Evolutionary conservation across 306 rosid genomes (phyloP).

Genomic region (Sophora flavescens): DNA sequence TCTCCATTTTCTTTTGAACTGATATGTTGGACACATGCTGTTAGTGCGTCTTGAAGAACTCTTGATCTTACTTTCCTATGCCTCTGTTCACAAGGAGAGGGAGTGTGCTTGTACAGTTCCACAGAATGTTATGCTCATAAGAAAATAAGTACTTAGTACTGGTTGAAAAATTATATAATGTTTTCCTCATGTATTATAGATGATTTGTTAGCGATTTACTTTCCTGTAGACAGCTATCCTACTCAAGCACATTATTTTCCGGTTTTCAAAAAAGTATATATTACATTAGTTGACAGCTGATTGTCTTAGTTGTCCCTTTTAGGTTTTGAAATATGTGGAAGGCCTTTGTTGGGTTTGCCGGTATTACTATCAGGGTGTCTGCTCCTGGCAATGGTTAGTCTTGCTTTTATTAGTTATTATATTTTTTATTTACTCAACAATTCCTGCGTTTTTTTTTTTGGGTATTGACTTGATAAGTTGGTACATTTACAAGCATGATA

Average conservation of each 20-base stretch:
- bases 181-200: slow-evolving; percentile 7
- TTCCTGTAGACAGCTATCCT: slow-evolving; percentile 30
- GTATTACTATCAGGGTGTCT: slow-evolving; percentile 95
- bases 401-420: slow-evolving; percentile 20
- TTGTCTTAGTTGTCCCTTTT: slow-evolving; percentile 47
- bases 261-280: slow-evolving; percentile 34
- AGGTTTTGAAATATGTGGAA: slow-evolving; percentile 93
- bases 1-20: slow-evolving; percentile 5
- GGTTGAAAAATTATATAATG: slow-evolving; percentile 6
- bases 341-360: slow-evolving; percentile 99
- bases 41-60: slow-evolving; percentile 17
- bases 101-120: slow-evolving; percentile 25
- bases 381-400: slow-evolving; percentile 97
- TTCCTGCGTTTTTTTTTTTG: slow-evolving; percentile 17
- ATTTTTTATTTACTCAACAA: slow-evolving; percentile 27
- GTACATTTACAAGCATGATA: slow-evolving; percentile 35
- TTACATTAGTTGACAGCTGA: slow-evolving; percentile 38
- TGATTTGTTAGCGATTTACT: slow-evolving; percentile 26
- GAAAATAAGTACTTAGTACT: slow-evolving; percentile 20
- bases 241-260: neutral
- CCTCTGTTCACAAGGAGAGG: slow-evolving; percentile 24
- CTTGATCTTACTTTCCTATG: neutral
- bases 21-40: slow-evolving; percentile 17
- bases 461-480: slow-evolving; percentile 10
- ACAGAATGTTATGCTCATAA: slow-evolving; percentile 23